Base-by-base conservation (phyloP, 352 stramenopile genomes). In the Pythium apleroticum region DNA sequence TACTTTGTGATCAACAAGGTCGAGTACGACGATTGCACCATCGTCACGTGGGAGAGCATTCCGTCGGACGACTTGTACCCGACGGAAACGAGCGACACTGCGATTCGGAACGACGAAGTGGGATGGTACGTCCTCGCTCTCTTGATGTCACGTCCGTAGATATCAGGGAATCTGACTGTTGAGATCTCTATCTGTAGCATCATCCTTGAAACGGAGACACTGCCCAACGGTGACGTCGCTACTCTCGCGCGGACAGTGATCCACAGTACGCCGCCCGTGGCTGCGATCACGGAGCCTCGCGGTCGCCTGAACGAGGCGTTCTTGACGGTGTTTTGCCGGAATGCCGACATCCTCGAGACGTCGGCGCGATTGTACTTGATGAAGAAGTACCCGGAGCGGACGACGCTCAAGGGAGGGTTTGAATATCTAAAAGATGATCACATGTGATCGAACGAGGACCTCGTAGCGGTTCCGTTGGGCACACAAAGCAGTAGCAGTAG, bases 281-380 rank as follows among this genome's bases (percentile, higher is more conserved):
- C 76, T 3, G 80, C 82, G 24, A 78, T 91, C 58, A 79, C 80
- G 7, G 81, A 93, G 50, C 83, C 84, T 19, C 80, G 75, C 37
- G 79, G 82, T 14, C 84, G 88, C 61, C 75, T 91, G 22, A 93
- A 90, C 63, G 80, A 93, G 57, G 72, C 84, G 22, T 93, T 93
- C 61, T 53, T 93, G 33, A 93, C 83, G 15, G 76, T 88, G 7
- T 90, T 91, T 53, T 93, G 84, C 49, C 82, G 84, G 22, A 89
- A 84, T 52, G 80, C 84, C 11, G 82, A 93, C 31, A 84, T 81
- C 17, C 65, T 93, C 24, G 84, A 93, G 60, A 79, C 73, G 9
- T 90, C 81, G 10, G 76, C 81, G 9, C 80, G 77, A 57, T 78
- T 88, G 19, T 69, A 86, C 66, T 59, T 90, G 65, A 54, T 72